Evolutionary conservation across 306 rosid species (phyloP), one percentile per base, ranked within the genome.

Genomic region (Trifolium subterraneum): DNA sequence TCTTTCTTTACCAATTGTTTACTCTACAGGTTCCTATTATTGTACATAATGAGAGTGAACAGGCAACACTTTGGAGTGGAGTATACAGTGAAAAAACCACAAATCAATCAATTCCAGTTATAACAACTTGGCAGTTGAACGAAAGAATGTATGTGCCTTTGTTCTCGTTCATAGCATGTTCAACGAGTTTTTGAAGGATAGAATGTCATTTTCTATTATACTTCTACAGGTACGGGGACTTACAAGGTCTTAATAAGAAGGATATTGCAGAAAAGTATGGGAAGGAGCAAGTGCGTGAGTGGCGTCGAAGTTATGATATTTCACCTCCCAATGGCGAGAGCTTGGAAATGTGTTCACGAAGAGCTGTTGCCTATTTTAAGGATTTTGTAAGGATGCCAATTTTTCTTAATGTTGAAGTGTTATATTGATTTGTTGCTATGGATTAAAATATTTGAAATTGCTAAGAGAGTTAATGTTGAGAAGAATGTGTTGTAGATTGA

Each of bases 321-420:
- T 91, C 93, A 52, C 98, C 98, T 67, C 98, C 98, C 15, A 86
- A 85, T 80, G 98, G 97, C 29, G 98, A 94, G 90, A 94, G 98
- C 75, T 80, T 94, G 86, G 97, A 94, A 79, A 91, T 91, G 98
- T 91, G 98, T 79, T 91, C 96, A 42, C 70, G 82, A 73, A 86
- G 97, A 87, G 98, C 97, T 67, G 97, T 94, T 88, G 95, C 93
- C 59, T 94, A 94, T 78, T 94, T 94, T 74, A 88, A 83, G 77
- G 89, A 88, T 56, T 85, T 78, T 73, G 97, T 91, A 88, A 61
- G 90, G 51, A 71, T 48, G 39, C 60, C 35, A 23, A 6, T 64
- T 80, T 72, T 42, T 69, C 50, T 15, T 41, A 39, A 31, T 63
- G 48, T 47, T 16, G n/a, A 45, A 45, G 33, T 62, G 72, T 55